phyloP scores from a whole-genome alignment of 192 early-diverging fungal genomes.

The Gigaspora rosea region DNA sequence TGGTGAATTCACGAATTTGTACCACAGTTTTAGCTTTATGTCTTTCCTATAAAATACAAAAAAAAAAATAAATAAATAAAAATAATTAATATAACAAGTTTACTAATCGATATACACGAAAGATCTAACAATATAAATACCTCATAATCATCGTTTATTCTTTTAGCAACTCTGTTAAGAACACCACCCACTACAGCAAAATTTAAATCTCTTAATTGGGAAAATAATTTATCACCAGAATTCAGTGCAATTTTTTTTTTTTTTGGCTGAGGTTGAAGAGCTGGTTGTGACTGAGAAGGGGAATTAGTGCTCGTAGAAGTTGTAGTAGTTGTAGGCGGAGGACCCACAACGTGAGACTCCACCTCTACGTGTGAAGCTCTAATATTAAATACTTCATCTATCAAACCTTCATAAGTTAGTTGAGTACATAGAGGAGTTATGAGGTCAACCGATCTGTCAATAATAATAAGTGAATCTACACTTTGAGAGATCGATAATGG shows the following conservation, averaged over 20 bases:
- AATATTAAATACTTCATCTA: conserved; percentile 93
- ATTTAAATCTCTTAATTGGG: conserved; percentile 82
- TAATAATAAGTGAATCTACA: conserved; percentile 83
- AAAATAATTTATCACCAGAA: conserved; percentile 77
- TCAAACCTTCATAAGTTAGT: conserved; percentile 94
- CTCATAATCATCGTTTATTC: conserved; percentile 88
- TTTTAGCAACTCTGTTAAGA: conserved; percentile 80
- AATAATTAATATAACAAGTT: background rate
- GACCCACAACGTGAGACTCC: conserved; percentile 62
- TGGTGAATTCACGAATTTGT: conserved; percentile 92
- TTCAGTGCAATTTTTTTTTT: conserved; percentile 82
- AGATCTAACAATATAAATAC: conserved; percentile 35
- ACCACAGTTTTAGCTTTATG: conserved; percentile 90
- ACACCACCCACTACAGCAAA: conserved; percentile 87
- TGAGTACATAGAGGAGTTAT: conserved; percentile 93
- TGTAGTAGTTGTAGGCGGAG: conserved; percentile 38
- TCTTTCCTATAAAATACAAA: conserved; percentile 55
- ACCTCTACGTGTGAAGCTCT: conserved; percentile 72
- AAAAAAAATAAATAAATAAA: background rate
- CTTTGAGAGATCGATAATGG: conserved; percentile 61
- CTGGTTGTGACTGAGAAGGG: conserved; percentile 8
- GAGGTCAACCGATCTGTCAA: conserved; percentile 89
- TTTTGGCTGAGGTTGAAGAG: conserved; percentile 46
- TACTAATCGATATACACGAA: background rate
- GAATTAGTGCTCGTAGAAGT: conserved; percentile 35